phyloP scores from a whole-genome alignment of 768 basidiomycete genomes.

The Podaxis sp. region DNA sequence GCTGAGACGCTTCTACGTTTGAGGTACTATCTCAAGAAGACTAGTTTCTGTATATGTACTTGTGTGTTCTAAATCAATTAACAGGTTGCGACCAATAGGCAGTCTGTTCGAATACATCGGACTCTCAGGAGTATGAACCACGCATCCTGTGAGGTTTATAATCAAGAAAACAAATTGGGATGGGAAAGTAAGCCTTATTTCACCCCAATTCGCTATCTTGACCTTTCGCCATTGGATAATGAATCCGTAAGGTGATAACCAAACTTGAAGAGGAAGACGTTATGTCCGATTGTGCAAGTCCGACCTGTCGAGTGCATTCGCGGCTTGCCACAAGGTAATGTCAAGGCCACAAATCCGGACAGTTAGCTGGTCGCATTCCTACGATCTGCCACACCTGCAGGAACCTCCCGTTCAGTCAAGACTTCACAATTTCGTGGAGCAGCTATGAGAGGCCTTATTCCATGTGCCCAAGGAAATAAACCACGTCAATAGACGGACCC shows the following conservation, averaged over 20 bases:
- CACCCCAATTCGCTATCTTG: background rate
- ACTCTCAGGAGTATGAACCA: background rate
- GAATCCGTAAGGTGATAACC: background rate
- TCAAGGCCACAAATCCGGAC: background rate
- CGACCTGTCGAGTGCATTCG: background rate
- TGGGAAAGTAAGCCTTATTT: background rate
- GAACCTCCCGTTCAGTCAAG: background rate
- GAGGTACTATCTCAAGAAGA: slow-evolving; percentile 1
- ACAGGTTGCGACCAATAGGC: background rate
- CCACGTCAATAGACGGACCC: background rate
- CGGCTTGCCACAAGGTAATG: background rate
- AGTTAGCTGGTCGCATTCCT: background rate
- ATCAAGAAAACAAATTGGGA: background rate
- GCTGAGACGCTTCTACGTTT: background rate
- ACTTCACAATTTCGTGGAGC: background rate
- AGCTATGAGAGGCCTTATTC: background rate
- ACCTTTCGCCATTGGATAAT: background rate
- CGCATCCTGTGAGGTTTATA: background rate
- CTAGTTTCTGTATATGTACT: background rate
- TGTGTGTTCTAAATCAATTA: background rate
- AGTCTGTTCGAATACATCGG: background rate
- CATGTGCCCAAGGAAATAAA: background rate
- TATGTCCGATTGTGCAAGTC: background rate
- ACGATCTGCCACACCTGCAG: no score
- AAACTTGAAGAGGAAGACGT: background rate